Base-by-base conservation (phyloP, 129 eudicot species). In the Saposhnikovia divaricata region DNA sequence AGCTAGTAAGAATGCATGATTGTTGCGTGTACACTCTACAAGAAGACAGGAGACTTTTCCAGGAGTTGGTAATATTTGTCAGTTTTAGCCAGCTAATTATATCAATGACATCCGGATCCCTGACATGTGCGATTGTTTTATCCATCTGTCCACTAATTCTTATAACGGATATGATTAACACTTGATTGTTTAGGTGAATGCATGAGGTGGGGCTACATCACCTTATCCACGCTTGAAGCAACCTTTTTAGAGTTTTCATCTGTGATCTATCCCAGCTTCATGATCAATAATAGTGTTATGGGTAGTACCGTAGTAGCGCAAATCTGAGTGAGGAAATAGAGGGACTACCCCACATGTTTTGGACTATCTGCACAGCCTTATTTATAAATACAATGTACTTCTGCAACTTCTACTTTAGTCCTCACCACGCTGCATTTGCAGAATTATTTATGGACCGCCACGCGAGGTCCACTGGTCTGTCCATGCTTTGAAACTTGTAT, bases 271-370 rank as follows among this genome's bases (percentile, higher is more conserved):
- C 45, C 45, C 9, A 7, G 45, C 9, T 43, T 43, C 45, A 8
- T 0, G 7, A 43, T 43, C 45, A 43, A 44, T 44, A n/a, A 21
- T 43, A 5, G 34, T 9, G 55, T 23, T 43, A 44, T 21, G 76
- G 76, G 50, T 38, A 39, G 46, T 19, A 13, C 43, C 37, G 37
- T 38, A 72, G 28, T 23, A 15, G 75, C 40, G 75, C 48, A 71
- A 71, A 43, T 73, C 77, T 73, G 51, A 73, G 34, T 72, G 53
- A 43, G 53, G 53, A 73, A 57, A 0, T 6, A 57, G 68, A 55
- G 68, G 14, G 68, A 19, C 12, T 43, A 7, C 77, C 77, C 39
- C 55, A 73, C 77, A 19, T 73, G 77, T 28, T 73, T 73, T 21
- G 51, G 27, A 40, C 1, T 40, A 72, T 40, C 53, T 72, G 31